Evolutionary conservation across 2,329 filamentous ascomycete genomes (phyloP).

Genomic region (Fusarium sp.): DNA sequence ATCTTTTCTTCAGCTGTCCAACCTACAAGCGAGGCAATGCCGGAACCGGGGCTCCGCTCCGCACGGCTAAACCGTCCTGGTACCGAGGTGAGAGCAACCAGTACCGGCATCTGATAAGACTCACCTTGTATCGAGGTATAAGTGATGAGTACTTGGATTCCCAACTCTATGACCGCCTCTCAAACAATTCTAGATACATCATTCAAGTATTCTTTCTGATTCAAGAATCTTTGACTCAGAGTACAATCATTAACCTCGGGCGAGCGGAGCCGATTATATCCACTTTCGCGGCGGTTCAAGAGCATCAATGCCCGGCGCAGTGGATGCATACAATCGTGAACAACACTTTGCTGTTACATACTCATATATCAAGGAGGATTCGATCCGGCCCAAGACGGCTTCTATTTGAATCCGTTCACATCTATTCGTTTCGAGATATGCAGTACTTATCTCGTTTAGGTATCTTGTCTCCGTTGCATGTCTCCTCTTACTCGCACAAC

Average conservation of each 20-base stretch:
- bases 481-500: constrained; percentile 7
- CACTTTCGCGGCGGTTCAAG: constrained; percentile 23
- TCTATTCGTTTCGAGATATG: background rate
- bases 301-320: constrained; percentile 21
- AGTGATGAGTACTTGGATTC: background rate
- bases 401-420: background rate
- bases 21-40: constrained; percentile 4
- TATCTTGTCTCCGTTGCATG: background rate
- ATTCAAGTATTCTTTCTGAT: background rate
- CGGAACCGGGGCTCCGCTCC: constrained; percentile 10
- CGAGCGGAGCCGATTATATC: constrained; percentile 37
- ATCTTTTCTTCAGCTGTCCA: background rate
- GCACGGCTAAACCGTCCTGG: constrained; percentile 8
- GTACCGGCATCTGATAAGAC: constrained; percentile 27
- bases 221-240: constrained; percentile 4
- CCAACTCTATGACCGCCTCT: background rate
- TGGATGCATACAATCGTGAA: constrained; percentile 10
- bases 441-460: background rate
- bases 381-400: background rate
- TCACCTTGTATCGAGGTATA: background rate
- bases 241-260: constrained; percentile 13
- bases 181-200: accelerated
- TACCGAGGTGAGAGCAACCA: constrained; percentile 30
- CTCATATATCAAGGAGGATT: background rate
- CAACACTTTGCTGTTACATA: background rate